Evolutionary conservation across 495 filamentous ascomycete species (phyloP).

Genomic region (Neurospora sp.): DNA sequence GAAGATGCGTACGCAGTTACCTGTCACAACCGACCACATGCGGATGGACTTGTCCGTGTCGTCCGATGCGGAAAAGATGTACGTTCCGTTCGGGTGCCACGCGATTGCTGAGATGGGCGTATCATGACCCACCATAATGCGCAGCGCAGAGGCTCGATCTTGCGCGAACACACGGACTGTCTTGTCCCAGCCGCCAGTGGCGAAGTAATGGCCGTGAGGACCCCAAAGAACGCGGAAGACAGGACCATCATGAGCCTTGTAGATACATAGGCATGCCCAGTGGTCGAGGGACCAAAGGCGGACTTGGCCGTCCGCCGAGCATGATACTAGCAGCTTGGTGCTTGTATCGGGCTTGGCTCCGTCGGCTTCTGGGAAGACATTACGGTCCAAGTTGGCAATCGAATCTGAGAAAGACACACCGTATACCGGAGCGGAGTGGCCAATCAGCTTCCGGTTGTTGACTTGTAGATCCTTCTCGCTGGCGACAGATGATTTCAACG

Average conservation of each 20-base stretch:
- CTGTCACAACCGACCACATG: conserved; percentile 90
- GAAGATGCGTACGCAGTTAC: conserved; percentile 80
- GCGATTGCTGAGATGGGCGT: conserved; percentile 72
- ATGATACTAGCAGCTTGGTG: conserved; percentile 71
- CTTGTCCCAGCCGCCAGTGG: conserved; percentile 75
- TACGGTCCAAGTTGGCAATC: conserved; percentile 38
- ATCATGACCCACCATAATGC: conserved; percentile 86
- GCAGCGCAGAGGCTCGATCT: conserved; percentile 79
- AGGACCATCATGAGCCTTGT: conserved; percentile 81
- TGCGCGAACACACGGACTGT: conserved; percentile 85
- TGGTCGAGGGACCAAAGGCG: conserved; percentile 87
- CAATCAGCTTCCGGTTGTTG: conserved; percentile 71
- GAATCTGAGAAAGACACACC: conserved; percentile 83
- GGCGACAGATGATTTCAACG: conserved; percentile 40
- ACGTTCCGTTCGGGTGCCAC: conserved; percentile 88
- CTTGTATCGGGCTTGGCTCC: conserved; percentile 48
- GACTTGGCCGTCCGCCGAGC: conserved; percentile 74
- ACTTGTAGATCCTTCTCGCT: conserved; percentile 29
- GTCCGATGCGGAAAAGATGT: conserved; percentile 79
- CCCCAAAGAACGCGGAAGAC: conserved; percentile 84
- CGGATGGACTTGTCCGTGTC: conserved; percentile 78
- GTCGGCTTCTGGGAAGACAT: conserved; percentile 30
- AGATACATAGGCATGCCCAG: conserved; percentile 83
- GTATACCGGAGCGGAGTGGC: conserved; percentile 84
- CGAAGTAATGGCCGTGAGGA: conserved; percentile 94